phyloP scores from a whole-genome alignment of 352 stramenopile genomes.

The Bremia lactucae region DNA sequence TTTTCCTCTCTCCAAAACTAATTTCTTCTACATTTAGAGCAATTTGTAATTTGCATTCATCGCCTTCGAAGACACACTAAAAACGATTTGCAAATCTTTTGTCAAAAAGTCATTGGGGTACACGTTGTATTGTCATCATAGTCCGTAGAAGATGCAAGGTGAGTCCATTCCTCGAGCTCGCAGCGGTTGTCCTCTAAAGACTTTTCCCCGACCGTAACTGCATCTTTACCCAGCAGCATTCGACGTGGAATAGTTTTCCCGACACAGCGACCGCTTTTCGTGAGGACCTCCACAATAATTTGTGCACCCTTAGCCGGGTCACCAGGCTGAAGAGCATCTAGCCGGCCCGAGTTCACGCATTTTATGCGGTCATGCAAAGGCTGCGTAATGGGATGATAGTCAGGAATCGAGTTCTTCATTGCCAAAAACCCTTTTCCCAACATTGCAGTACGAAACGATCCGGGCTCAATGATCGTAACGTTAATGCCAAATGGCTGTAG shows the following conservation, averaged over 20 bases:
- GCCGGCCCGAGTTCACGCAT: constrained; percentile 4
- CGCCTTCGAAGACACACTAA: no score
- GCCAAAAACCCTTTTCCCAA: constrained; percentile 22
- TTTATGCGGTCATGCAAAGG: constrained; percentile 13
- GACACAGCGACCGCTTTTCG: constrained; percentile 25
- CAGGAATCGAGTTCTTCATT: constrained; percentile 22
- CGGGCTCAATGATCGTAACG: constrained; percentile 33
- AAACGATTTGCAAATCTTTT: no score
- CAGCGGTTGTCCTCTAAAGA: constrained; percentile 10
- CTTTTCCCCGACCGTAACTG: constrained; percentile 13
- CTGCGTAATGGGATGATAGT: constrained; percentile 22
- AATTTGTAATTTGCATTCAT: no score
- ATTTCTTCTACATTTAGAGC: no score
- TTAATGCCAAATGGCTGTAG: constrained; percentile 30
- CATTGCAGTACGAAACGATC: constrained; percentile 32
- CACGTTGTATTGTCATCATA: constrained; percentile 12
- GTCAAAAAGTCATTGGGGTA: no score
- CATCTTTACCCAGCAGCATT: constrained; percentile 27
- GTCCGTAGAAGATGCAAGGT: constrained; percentile 18
- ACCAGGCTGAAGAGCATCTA: constrained; percentile 14
- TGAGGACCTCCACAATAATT: constrained; percentile 26
- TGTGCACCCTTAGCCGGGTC: constrained; percentile 24
- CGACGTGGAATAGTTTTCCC: constrained; percentile 23
- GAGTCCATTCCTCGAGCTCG: constrained; percentile 22
- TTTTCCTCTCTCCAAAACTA: no score